A percentile compares a stretch with the other conserved stretches of the same genome.
Conservation (phyloP, 495 filamentous ascomycete species). For the Hypoxylon lienhwacheense region DNA sequence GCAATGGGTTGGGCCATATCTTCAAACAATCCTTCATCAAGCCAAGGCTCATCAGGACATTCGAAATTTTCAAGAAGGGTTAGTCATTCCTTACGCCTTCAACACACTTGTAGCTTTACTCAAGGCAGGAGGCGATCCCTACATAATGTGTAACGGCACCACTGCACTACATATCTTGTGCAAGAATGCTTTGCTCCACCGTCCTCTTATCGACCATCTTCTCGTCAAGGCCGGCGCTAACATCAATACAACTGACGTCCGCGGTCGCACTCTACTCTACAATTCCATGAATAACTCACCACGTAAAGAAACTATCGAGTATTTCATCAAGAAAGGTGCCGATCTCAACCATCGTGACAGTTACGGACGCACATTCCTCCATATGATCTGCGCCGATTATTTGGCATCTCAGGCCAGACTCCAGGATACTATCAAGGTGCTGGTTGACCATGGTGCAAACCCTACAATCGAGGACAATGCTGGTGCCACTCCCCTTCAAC, state of each 20-base stretch:
- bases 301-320: neutral
- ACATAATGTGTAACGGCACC: neutral
- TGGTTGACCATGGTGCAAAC: neutral
- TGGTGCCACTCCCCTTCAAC: neutral
- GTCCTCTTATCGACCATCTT: neutral
- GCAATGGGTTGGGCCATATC: neutral
- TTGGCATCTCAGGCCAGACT: neutral
- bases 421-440: neutral
- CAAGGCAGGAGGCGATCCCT: neutral
- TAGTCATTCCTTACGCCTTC: neutral
- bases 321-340: conserved; percentile 6
- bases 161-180: conserved; percentile 13
- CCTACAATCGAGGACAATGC: neutral
- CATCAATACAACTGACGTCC: neutral
- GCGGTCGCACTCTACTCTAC: conserved; percentile 6
- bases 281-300: neutral
- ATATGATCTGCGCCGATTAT: neutral
- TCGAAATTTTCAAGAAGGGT: neutral
- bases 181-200: neutral
- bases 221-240: neutral
- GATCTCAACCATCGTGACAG: conserved; percentile 9
- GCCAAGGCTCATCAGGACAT: neutral
- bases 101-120: neutral
- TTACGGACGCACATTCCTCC: conserved; percentile 1
- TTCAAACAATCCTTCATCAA: neutral